These are phyloP conservation scores for Mollisiaceae sp. DNA, from an alignment of 2,329 filamentous ascomycete species.

Conservation along the genomic window DNA sequence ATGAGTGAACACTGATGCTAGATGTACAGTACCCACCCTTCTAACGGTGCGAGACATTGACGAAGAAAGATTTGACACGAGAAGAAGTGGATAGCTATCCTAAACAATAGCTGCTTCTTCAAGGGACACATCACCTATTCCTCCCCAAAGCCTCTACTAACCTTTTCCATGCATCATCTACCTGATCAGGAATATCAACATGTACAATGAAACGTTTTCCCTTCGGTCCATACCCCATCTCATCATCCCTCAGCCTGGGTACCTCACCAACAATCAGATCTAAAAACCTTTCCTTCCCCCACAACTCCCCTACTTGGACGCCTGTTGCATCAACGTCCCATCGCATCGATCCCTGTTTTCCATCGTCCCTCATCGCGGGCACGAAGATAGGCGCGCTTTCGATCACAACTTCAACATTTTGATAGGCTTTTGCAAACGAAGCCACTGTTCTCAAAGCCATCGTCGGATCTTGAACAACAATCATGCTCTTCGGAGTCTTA, in stretches of 20 bases:
- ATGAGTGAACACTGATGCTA: background rate
- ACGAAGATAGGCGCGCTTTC: constrained; percentile 43
- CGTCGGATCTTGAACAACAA: constrained; percentile 52
- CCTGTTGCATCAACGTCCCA: constrained; percentile 21
- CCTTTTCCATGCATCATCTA: constrained; percentile 22
- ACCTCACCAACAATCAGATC: constrained; percentile 51
- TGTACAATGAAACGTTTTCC: constrained; percentile 51
- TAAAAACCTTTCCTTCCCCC: constrained; percentile 47
- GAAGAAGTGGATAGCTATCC: too few relatives aligned
- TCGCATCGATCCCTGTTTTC: background rate
- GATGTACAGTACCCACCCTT: background rate
- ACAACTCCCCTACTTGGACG: constrained; percentile 39
- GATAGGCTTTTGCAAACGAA: constrained; percentile 48
- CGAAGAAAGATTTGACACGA: background rate
- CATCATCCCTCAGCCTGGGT: constrained; percentile 49
- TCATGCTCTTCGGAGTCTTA: constrained; percentile 31
- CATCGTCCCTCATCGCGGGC: constrained; percentile 29
- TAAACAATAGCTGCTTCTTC: too few relatives aligned
- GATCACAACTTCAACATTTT: constrained; percentile 29
- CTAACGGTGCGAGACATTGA: background rate
- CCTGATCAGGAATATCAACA: constrained; percentile 46
- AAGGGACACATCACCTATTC: background rate
- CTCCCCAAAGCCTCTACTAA: constrained; percentile 1
- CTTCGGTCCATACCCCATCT: constrained; percentile 49
- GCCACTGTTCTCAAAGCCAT: constrained; percentile 50